These are phyloP conservation scores for Paraleonurus japonicus DNA, from an alignment of 257 asterid species.

Conservation along the genomic window DNA sequence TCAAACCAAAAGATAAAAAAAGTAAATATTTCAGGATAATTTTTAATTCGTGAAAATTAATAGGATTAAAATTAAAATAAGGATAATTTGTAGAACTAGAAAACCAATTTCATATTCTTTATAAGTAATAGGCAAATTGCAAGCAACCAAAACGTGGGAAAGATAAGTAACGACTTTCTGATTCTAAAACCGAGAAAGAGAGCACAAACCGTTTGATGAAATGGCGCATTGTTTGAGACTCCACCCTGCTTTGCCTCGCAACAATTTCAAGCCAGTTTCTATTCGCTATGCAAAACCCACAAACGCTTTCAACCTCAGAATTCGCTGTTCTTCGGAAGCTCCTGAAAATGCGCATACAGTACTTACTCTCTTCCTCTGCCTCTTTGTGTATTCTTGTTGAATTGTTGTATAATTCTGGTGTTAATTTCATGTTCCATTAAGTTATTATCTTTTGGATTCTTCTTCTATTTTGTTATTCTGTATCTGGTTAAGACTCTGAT, in stretches of 20 bases:
- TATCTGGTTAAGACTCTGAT: background rate
- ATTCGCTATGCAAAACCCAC: conserved; percentile 23
- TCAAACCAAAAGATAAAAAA: too few species aligned
- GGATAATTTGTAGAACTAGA: too few species aligned
- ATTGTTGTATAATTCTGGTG: background rate
- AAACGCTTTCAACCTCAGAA: conserved; percentile 23
- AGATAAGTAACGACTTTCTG: background rate
- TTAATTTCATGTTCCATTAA: background rate
- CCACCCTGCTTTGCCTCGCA: conserved; percentile 24
- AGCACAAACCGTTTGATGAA: conserved; percentile 33
- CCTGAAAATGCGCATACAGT: conserved; percentile 42
- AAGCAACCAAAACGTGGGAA: background rate
- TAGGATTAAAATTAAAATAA: too few species aligned
- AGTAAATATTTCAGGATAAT: too few species aligned
- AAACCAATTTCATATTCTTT: too few species aligned
- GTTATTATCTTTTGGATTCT: background rate
- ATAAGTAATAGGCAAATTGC: background rate
- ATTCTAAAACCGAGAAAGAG: background rate
- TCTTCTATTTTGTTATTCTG: background rate
- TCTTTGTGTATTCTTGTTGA: background rate
- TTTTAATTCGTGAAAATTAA: too few species aligned
- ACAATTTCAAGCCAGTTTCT: conserved; percentile 21
- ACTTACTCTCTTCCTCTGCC: conserved; percentile 10
- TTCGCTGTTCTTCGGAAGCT: conserved; percentile 37
- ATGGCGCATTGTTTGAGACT: conserved; percentile 41